Conservation (phyloP, 2,329 filamentous ascomycete species). For the Beauveria pseudobassiana region DNA sequence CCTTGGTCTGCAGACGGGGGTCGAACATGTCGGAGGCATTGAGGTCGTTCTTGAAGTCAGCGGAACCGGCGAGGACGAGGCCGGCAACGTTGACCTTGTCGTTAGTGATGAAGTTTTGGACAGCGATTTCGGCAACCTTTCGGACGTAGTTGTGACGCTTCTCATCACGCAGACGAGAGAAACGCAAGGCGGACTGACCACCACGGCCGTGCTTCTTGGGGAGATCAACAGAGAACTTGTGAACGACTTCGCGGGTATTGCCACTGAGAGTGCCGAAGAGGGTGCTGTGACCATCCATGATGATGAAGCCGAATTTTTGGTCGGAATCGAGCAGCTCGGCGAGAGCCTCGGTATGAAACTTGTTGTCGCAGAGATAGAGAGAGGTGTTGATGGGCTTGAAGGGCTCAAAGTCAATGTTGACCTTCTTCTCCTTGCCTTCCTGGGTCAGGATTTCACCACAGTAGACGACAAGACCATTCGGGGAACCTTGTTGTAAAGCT, state of each 20-base stretch:
- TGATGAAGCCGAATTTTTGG: slow-evolving; percentile 98
- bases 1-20: slow-evolving; percentile 80
- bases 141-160: slow-evolving; percentile 99
- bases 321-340: slow-evolving; percentile 97
- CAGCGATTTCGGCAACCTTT: slow-evolving; percentile 94
- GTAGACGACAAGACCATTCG: slow-evolving; percentile 96
- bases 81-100: slow-evolving; percentile 98
- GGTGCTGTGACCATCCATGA: slow-evolving; percentile 99
- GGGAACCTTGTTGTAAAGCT: slow-evolving; percentile 99
- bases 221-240: slow-evolving; percentile 97
- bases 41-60: slow-evolving; percentile 99
- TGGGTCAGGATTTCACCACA: slow-evolving; percentile 99
- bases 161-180: slow-evolving; percentile 97
- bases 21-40: slow-evolving; percentile 98
- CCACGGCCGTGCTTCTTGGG: slow-evolving; percentile 99
- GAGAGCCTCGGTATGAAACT: slow-evolving; percentile 96
- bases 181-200: slow-evolving; percentile 99
- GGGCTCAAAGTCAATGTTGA: slow-evolving; percentile 99
- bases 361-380: slow-evolving; percentile 98
- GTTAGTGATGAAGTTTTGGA: slow-evolving; percentile 97
- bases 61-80: slow-evolving; percentile 89
- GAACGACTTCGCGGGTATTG: slow-evolving; percentile 91
- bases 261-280: slow-evolving; percentile 95
- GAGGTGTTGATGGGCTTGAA: slow-evolving; percentile 99
- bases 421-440: slow-evolving; percentile 98